Base-by-base conservation (phyloP, 2,329 filamentous ascomycete genomes). In the Trichoderma koningii region DNA sequence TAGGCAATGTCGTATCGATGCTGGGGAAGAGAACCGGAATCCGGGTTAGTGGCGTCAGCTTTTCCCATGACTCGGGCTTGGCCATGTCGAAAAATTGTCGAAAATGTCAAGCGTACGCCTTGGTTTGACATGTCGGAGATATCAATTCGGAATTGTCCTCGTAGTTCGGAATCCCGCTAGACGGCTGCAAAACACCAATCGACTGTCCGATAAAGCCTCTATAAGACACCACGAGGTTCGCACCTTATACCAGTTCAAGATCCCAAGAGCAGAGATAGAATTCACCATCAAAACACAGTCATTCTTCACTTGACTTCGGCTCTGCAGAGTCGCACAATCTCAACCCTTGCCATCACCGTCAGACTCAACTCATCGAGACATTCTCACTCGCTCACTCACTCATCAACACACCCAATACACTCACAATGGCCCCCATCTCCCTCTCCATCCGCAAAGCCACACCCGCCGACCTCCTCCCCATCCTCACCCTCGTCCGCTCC, bases 401-500 rank as follows among this genome's bases (percentile, higher is more conserved):
- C 10, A 1, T 30, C 23, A 45, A 56, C 10, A 9, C 7, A 7
- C 30, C 9, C 7, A 30, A 26, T 7, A 7, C 15, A 55, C 2
- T 2, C 1, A 28, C 19, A 42, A 66, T 66, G 64, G 64, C 64
- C 23, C 64, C 64, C n/a, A 52, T 69, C n/a, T 71, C 68, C 6
- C 71, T 79, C 64, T 68, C 71, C 19, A 75, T 76, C 68, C 76
- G 77, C 68, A 72, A 73, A 52, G 79, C 78, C 50, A 73, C 71
- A 3, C 66, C 72, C 0, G 68, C 69, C 15, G 78, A 80, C 52
- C 69, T 73, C 14, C 64, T 73, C 7, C 55, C 68, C 12, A 65
- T 81, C 30, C 75, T 78, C 23, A 66, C 73, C 3, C 76, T 83
- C 59, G 74, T 82, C 55, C 73, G 76, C 55, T 76, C 77, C 2